Conservation (phyloP, 495 filamentous ascomycete genomes). For the Penicillium silybi region DNA sequence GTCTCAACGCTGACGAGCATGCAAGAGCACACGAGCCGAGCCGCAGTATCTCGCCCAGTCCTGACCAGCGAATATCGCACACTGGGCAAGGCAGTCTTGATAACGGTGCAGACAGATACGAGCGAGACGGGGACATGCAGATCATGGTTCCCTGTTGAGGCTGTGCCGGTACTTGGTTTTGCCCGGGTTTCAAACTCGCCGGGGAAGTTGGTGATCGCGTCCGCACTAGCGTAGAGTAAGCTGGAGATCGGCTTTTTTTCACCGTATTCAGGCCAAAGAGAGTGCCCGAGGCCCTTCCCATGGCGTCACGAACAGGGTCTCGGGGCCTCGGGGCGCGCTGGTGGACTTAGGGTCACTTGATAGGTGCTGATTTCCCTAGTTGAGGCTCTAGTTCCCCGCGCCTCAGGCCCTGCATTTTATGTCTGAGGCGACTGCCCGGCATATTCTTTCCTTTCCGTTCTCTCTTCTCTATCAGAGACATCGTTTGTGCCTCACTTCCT, state of each 20-base stretch:
- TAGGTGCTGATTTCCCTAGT: conserved; percentile 4
- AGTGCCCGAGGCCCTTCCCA: background rate
- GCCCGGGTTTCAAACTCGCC: conserved; percentile 8
- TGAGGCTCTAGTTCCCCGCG: conserved; percentile 16
- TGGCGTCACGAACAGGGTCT: conserved; percentile 20
- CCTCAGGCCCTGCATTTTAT: conserved; percentile 4
- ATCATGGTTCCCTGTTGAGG: conserved; percentile 12
- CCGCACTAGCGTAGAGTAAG: conserved; percentile 8
- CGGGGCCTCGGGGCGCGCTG: conserved; percentile 8
- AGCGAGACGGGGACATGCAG: conserved; percentile 8
- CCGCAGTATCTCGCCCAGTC: background rate
- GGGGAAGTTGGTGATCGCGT: conserved; percentile 1
- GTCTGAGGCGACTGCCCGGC: conserved; percentile 6
- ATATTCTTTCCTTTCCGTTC: background rate
- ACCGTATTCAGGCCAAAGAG: conserved; percentile 12
- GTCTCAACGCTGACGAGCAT: no score
- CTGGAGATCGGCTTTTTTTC: conserved; percentile 15
- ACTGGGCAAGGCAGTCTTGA: conserved; percentile 1
- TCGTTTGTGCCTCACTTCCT: background rate
- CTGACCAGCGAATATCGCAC: background rate
- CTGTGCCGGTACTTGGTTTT: conserved; percentile 12
- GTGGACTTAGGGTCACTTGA: conserved; percentile 26
- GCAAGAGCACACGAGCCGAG: conserved; percentile 1
- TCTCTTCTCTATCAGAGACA: background rate
- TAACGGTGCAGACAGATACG: conserved; percentile 5